phyloP scores from a whole-genome alignment of 305 asterid genomes.

The Ajuga reptans region DNA sequence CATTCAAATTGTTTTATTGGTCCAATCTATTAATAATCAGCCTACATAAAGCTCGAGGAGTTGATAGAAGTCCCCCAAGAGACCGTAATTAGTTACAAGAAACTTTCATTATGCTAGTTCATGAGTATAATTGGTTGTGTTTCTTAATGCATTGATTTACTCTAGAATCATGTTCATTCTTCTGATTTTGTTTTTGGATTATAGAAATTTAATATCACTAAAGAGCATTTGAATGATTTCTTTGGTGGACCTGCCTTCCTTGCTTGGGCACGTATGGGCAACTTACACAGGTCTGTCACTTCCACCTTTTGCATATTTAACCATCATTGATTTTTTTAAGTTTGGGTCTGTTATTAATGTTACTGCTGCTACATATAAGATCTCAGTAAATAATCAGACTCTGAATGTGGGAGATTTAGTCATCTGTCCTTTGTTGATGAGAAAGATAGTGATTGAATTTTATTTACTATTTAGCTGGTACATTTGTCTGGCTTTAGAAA shows the following conservation, averaged over 20 bases:
- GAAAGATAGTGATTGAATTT: not conserved
- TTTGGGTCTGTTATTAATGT: not conserved
- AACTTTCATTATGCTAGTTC: not conserved
- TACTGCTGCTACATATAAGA: not conserved
- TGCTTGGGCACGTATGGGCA: conserved; percentile 99
- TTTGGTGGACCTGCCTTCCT: conserved; percentile 99
- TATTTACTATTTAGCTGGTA: not conserved
- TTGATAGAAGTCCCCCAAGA: conserved; percentile 9
- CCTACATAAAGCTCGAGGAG: conserved; percentile 10
- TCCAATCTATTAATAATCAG: not conserved
- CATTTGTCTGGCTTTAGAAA: not conserved
- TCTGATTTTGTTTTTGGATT: conserved; percentile 23
- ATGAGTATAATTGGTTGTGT: not conserved
- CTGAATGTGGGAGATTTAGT: not conserved
- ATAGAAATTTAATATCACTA: conserved; percentile 69
- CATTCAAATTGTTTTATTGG: not conserved
- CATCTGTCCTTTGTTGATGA: not conserved
- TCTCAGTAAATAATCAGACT: not conserved
- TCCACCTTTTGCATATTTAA: conserved; percentile 15
- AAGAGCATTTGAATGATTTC: conserved; percentile 58
- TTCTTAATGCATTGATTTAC: conserved; percentile 6
- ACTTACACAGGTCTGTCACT: conserved; percentile 68
- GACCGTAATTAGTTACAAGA: not conserved
- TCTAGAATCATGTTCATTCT: conserved; percentile 5
- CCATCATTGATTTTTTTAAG: not conserved